A percentile compares a stretch with the other conserved stretches of the same genome.
Conservation (phyloP, 2,329 filamentous ascomycete genomes). For the Rachicladosporium sp. region DNA sequence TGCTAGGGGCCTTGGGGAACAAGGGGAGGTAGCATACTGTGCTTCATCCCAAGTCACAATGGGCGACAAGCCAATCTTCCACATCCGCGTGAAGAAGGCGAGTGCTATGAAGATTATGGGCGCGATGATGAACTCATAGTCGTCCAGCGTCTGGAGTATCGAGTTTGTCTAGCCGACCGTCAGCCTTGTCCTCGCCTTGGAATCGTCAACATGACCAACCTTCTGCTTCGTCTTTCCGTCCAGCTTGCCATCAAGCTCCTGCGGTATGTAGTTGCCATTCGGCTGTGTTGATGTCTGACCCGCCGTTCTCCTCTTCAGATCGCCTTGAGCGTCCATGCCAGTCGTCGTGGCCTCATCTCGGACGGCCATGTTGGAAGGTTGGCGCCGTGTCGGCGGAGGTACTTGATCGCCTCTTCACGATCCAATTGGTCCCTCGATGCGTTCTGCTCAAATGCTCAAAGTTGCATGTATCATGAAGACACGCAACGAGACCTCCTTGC, state of each 20-base stretch:
- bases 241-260: conserved; percentile 16
- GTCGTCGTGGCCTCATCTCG: conserved; percentile 18
- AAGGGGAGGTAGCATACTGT: conserved; percentile 40
- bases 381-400: neutral
- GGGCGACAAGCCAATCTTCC: conserved; percentile 54
- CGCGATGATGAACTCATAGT: conserved; percentile 51
- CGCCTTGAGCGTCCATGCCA: conserved; percentile 31
- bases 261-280: conserved; percentile 21
- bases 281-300: conserved; percentile 15
- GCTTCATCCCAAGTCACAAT: conserved; percentile 70
- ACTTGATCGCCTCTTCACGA: too few relatives aligned
- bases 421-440: too few relatives aligned
- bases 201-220: conserved; percentile 21
- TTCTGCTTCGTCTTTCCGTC: conserved; percentile 37
- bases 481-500: too few relatives aligned
- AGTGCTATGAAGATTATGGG: conserved; percentile 51
- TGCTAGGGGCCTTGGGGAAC: conserved; percentile 23
- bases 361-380: conserved; percentile 17
- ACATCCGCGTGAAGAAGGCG: conserved; percentile 55
- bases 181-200: conserved; percentile 6
- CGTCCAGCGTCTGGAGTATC: conserved; percentile 49
- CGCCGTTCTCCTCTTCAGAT: conserved; percentile 35
- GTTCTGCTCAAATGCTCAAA: too few relatives aligned
- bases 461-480: too few relatives aligned
- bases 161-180: conserved; percentile 31